A percentile compares a stretch with the other conserved stretches of the same genome.
phyloP scores from a whole-genome alignment of 164 flowering plant species.

The Chimonanthus salicifolius region DNA sequence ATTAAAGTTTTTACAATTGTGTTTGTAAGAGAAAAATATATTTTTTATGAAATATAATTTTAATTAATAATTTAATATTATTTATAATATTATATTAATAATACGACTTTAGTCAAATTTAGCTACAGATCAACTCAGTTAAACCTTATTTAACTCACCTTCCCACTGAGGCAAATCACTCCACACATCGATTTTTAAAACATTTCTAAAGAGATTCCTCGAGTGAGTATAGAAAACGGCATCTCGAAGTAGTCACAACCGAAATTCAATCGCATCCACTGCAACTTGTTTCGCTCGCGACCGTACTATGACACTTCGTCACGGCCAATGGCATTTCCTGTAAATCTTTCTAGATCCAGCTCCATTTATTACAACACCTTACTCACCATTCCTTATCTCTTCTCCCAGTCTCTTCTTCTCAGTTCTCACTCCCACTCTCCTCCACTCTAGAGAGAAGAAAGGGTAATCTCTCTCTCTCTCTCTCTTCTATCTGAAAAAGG shows the following conservation, averaged over 20 bases:
- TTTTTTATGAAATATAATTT: no score
- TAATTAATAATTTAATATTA: no score
- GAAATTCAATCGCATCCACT: neutral
- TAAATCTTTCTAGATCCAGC: neutral
- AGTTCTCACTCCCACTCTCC: neutral
- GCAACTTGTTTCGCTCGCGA: neutral
- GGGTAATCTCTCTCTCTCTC: neutral
- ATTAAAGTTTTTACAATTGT: no score
- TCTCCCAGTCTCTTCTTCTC: conserved; percentile 2
- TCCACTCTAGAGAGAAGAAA: neutral
- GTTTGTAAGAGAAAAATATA: no score
- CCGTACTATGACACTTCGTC: neutral
- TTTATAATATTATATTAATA: no score
- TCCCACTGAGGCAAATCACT: no score
- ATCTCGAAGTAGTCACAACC: neutral
- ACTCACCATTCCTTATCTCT: no score
- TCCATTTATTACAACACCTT: neutral
- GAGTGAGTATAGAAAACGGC: neutral
- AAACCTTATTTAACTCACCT: no score
- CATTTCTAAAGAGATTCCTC: no score
- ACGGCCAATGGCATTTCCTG: neutral
- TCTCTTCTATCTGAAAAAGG: neutral
- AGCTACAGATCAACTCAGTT: no score
- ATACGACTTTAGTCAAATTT: no score
- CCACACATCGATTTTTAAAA: no score